Conservation (phyloP, 1,139 yeast genomes). For the Yamadazyma blattariae region DNA sequence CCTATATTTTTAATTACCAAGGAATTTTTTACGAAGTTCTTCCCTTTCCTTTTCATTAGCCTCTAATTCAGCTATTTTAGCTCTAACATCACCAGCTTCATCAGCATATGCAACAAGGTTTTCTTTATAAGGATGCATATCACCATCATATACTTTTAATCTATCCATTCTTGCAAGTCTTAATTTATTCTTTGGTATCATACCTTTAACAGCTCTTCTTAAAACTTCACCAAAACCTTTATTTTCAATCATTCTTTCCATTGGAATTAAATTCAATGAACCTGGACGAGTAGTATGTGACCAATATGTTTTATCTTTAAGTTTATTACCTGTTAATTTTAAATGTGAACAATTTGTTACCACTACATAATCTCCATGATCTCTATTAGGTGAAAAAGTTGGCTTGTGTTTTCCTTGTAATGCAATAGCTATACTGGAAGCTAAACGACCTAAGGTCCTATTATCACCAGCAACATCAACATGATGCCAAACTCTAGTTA, state of each 20-base stretch:
- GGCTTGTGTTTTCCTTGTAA: slow-evolving; percentile 98
- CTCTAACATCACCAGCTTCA: slow-evolving; percentile 56
- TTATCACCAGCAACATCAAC: slow-evolving; percentile 83
- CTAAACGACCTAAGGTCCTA: slow-evolving; percentile 89
- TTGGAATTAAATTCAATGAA: slow-evolving; percentile 74
- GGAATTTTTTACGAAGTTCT: slow-evolving; percentile 35
- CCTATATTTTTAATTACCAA: slow-evolving; percentile 17
- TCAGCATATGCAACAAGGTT: slow-evolving; percentile 87
- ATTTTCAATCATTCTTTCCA: slow-evolving; percentile 73
- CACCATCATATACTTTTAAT: slow-evolving; percentile 82
- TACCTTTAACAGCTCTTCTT: slow-evolving; percentile 85
- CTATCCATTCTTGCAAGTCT: slow-evolving; percentile 80
- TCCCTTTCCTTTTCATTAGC: slow-evolving; percentile 31
- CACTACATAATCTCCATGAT: slow-evolving; percentile 95
- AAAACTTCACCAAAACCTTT: slow-evolving; percentile 85
- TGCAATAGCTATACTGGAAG: slow-evolving; percentile 81
- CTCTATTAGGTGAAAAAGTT: slow-evolving; percentile 67
- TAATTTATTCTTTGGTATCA: slow-evolving; percentile 90
- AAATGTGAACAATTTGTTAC: slow-evolving; percentile 87
- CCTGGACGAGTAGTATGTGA: slow-evolving; percentile 92
- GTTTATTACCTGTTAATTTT: slow-evolving; percentile 78
- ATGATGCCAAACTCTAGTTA: slow-evolving; percentile 93
- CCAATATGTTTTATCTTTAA: slow-evolving; percentile 84
- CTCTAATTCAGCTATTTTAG: slow-evolving; percentile 38
- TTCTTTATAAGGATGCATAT: slow-evolving; percentile 79